phyloP scores from a whole-genome alignment of 176 grass and related monocot genomes.

The Puccinellia tenuiflora region DNA sequence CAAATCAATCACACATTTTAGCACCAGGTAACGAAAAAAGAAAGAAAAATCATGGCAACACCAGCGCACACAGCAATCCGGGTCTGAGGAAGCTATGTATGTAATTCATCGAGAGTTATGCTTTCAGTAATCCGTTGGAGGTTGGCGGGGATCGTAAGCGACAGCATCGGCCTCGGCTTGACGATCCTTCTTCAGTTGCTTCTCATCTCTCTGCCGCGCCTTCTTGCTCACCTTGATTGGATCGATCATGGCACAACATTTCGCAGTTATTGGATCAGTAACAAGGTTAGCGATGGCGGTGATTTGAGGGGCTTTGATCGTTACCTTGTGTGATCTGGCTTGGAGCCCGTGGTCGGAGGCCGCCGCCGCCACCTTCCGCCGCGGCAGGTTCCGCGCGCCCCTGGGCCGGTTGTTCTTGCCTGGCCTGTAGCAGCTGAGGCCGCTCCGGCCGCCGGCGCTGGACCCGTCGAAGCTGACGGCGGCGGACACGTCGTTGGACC shows the following conservation, averaged over 20 bases:
- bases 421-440: conserved; percentile 40
- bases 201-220: conserved; percentile 36
- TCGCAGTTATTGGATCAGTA: neutral
- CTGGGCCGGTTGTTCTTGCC: conserved; percentile 48
- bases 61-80: neutral
- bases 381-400: conserved; percentile 37
- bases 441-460: conserved; percentile 35
- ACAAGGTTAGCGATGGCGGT: neutral
- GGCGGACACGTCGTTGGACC: conserved; percentile 83
- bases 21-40: neutral
- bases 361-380: conserved; percentile 43
- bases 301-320: neutral
- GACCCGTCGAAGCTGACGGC: conserved; percentile 69
- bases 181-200: conserved; percentile 22
- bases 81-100: conserved; percentile 15
- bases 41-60: neutral
- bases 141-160: conserved; percentile 31
- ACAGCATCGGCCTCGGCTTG: neutral
- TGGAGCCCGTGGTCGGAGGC: conserved; percentile 34
- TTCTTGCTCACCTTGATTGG: conserved; percentile 71
- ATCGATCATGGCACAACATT: neutral
- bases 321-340: conserved; percentile 66
- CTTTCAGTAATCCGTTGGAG: conserved; percentile 55
- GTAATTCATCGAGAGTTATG: neutral
- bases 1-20: neutral